Conservation (phyloP, 2,329 filamentous ascomycete genomes). For the Colletotrichum lupini region DNA sequence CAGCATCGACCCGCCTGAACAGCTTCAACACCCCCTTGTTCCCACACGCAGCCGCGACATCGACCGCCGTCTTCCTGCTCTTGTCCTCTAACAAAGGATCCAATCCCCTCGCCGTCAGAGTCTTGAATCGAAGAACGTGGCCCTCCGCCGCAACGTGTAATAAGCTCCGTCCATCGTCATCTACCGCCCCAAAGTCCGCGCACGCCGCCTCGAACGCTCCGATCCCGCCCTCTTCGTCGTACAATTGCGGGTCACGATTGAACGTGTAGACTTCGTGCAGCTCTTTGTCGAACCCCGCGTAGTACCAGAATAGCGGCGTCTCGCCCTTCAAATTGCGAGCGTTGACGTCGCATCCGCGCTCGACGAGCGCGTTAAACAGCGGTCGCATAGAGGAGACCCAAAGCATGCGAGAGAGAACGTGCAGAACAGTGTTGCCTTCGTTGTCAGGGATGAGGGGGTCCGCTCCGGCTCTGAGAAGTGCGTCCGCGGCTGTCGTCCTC, state of each 20-base stretch:
- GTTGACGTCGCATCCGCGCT: slow-evolving; percentile 39
- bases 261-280: too few species aligned
- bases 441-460: slow-evolving; percentile 32
- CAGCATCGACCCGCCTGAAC: slow-evolving; percentile 38
- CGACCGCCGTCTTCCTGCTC: slow-evolving; percentile 43
- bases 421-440: slow-evolving; percentile 38
- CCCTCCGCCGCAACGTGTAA: slow-evolving; percentile 44
- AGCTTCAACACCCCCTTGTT: slow-evolving; percentile 42
- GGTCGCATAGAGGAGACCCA: background rate
- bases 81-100: slow-evolving; percentile 45
- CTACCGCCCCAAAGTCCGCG: slow-evolving; percentile 42
- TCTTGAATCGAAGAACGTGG: slow-evolving; percentile 38
- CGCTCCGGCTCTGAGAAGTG: slow-evolving; percentile 39
- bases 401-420: slow-evolving; percentile 35
- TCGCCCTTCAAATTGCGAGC: slow-evolving; percentile 39
- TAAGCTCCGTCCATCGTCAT: slow-evolving; percentile 41
- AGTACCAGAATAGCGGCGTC: slow-evolving; percentile 40
- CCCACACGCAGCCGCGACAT: slow-evolving; percentile 46
- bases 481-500: background rate
- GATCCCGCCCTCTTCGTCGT: slow-evolving; percentile 3
- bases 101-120: slow-evolving; percentile 41
- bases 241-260: background rate
- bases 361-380: slow-evolving; percentile 36
- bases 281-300: background rate
- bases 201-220: slow-evolving; percentile 37